Base-by-base conservation (phyloP, 179 eudicot species). In the Sideroxylon spinosum region DNA sequence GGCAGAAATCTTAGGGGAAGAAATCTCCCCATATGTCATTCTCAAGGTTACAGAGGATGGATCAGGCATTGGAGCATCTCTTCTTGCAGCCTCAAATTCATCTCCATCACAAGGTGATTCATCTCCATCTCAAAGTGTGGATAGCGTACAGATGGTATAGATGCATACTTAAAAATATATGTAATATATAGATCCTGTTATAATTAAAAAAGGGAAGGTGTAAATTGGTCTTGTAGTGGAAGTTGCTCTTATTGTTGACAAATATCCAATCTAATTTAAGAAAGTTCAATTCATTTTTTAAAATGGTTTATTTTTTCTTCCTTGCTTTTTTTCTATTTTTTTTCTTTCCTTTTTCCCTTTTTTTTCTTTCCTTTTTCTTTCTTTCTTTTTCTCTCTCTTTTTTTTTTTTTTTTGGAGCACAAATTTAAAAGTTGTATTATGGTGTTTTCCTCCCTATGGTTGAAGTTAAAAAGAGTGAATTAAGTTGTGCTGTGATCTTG, bases 31-130 rank as follows among this genome's bases (percentile, higher is more conserved):
- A 0, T 80, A 84, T 32, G 93, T 95, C 52, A 72, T 86, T 60
- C 86, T 95, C 13, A 87, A 84, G 84, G 88, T 77, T 17, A 86
- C 87, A n/a, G 92, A 93, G 85, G 98, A 93, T 75, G 98, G 98
- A 23, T 89, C 98, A 4, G 98, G 95, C 75, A 89, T 85, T 13
- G 98, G 98, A 57, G 97, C 97, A 2, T 97, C 97, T 59, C 93
- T 95, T 69, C 83, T 95, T 65, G 98, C 98, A 3, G 98, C 98
- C 37, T 78, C 87, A 0, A 80, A 90, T 76, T 86, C 91, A 55
- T 74, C 86, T 9, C 25, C 62, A 46, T 37, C 37, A 1, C 37
- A 29, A 29, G 37, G 37, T 29, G 37, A 29, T 29, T 76, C 79
- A 9, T 3, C 78, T 68, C 69, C 65, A 28, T 50, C 14, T 10